Evolutionary conservation across 208 protist species (phyloP).

Genomic region (Acanthamoeba sp.): DNA sequence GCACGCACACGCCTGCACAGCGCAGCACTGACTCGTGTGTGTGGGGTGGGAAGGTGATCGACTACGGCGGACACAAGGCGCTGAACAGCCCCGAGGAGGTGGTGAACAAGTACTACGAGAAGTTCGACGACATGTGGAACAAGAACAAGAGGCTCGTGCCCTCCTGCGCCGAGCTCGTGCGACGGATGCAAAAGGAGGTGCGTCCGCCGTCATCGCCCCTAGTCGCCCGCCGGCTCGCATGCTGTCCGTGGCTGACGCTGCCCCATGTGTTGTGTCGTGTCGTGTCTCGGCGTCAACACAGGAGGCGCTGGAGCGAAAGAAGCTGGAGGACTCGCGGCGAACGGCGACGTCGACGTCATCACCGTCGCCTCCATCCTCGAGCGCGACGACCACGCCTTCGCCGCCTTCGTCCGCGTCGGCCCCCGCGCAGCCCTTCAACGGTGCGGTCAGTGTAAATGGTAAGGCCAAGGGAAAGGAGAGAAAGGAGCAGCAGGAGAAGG

Average conservation of each 20-base stretch:
- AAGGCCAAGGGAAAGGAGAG: not conserved
- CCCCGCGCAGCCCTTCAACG: not conserved
- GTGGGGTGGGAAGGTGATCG: slow-evolving; percentile 45
- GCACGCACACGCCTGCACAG: no score
- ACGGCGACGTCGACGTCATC: no score
- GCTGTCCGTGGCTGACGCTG: not conserved
- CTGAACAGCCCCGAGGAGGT: not conserved
- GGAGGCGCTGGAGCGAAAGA: not conserved
- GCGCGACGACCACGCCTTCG: not conserved
- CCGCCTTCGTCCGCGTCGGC: no score
- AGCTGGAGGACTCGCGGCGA: slow-evolving; percentile 21
- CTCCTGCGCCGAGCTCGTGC: slow-evolving; percentile 21
- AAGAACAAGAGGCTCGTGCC: slow-evolving; percentile 62
- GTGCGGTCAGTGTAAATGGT: not conserved
- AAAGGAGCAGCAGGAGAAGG: not conserved
- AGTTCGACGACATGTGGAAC: slow-evolving; percentile 72
- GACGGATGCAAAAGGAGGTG: not conserved
- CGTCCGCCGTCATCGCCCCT: no score
- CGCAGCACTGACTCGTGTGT: no score
- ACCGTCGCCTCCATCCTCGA: not conserved
- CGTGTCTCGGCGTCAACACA: not conserved
- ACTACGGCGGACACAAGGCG: slow-evolving; percentile 67
- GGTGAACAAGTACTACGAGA: slow-evolving; percentile 63
- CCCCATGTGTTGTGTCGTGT: not conserved
- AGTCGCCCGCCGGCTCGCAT: not conserved